phyloP scores from a whole-genome alignment of 1,284 basidiomycete species.

The Waitea zeae region DNA sequence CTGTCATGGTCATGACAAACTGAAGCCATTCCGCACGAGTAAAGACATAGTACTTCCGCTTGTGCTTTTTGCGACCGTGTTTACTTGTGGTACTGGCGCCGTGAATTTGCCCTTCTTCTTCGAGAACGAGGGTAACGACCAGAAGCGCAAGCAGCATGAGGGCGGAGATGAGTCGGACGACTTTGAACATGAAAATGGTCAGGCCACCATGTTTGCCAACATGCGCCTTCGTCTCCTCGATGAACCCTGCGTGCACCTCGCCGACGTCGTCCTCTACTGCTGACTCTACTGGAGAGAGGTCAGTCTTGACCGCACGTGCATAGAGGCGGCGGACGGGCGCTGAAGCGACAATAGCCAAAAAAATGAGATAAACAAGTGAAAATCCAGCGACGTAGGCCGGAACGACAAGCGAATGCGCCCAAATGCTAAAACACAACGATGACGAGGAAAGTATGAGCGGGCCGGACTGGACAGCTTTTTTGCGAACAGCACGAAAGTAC shows the following conservation, averaged over 20 bases:
- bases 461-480: too few species aligned
- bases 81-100: background rate
- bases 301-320: background rate
- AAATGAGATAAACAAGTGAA: conserved; percentile 5
- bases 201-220: conserved; percentile 8
- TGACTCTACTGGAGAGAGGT: background rate
- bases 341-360: conserved; percentile 4
- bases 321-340: too few species aligned
- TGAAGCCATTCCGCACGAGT: conserved; percentile 5
- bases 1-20: conserved; percentile 7
- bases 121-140: conserved; percentile 7
- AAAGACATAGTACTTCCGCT: conserved; percentile 1
- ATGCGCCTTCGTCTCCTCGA: conserved; percentile 4
- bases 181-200: conserved; percentile 11
- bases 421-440: too few species aligned
- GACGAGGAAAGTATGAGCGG: too few species aligned
- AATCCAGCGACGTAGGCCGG: conserved; percentile 7
- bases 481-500: too few species aligned
- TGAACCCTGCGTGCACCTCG: conserved; percentile 1
- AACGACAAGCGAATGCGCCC: conserved; percentile 4
- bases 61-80: conserved; percentile 5
- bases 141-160: conserved; percentile 8
- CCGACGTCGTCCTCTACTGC: background rate
- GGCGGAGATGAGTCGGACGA: conserved; percentile 10
- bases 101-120: conserved; percentile 2